These are phyloP conservation scores for Pythium aquatile DNA, from an alignment of 352 stramenopile species.

Conservation along the genomic window DNA sequence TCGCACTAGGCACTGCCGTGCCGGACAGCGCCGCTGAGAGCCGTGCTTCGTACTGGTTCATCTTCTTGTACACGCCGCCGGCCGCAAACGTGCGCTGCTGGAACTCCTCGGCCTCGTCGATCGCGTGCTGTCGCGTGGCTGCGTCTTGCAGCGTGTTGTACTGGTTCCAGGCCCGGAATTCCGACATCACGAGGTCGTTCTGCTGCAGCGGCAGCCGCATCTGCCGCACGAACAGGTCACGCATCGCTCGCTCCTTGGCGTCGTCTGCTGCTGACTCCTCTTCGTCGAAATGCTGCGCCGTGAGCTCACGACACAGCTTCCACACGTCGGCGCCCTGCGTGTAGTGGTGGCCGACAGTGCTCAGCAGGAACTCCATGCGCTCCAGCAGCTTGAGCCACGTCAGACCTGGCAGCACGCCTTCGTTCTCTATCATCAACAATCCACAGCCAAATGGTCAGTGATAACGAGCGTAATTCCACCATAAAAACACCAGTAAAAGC, in stretches of 20 bases:
- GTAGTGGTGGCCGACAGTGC: slow-evolving; percentile 49
- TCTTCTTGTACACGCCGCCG: slow-evolving; percentile 50
- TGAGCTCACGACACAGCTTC: slow-evolving; percentile 49
- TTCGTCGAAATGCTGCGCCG: slow-evolving; percentile 34
- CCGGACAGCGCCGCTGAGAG: slow-evolving; percentile 20
- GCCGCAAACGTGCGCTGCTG: slow-evolving; percentile 45
- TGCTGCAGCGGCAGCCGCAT: slow-evolving; percentile 63
- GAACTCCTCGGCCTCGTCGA: slow-evolving; percentile 32
- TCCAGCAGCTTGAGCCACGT: slow-evolving; percentile 23
- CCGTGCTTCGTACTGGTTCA: slow-evolving; percentile 50
- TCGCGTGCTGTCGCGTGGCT: slow-evolving; percentile 8
- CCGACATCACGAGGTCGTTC: slow-evolving; percentile 73
- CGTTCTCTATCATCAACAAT: slow-evolving; percentile 16
- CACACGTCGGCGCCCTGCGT: slow-evolving; percentile 61
- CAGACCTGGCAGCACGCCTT: slow-evolving; percentile 7
- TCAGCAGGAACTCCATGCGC: slow-evolving; percentile 34
- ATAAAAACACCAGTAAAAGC: not conserved
- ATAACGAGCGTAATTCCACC: not conserved
- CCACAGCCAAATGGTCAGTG: not conserved
- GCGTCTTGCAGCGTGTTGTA: slow-evolving; percentile 52
- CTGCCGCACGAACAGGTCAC: slow-evolving; percentile 49
- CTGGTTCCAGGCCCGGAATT: slow-evolving; percentile 66
- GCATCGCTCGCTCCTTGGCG: slow-evolving; percentile 40
- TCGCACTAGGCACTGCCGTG: slow-evolving; percentile 9
- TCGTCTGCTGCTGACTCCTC: not conserved